Evolutionary conservation across 768 basidiomycete species (phyloP).

Genomic region (Podaxis sp.): DNA sequence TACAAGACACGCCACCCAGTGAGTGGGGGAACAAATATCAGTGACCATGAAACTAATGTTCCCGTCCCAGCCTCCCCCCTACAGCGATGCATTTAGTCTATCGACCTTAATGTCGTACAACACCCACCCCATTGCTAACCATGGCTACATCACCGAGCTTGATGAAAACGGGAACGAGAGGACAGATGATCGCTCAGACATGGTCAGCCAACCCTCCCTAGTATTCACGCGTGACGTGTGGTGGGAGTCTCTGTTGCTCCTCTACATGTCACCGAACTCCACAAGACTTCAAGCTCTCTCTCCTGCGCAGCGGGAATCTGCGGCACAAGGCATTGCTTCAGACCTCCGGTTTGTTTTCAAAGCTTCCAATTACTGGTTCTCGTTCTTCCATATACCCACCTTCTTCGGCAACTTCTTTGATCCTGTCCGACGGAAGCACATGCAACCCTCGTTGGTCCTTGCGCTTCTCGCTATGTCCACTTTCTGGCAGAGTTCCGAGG

Average conservation of each 20-base stretch:
- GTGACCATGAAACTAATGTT: background rate
- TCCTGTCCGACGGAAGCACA: constrained; percentile 45
- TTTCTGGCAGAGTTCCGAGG: constrained; percentile 69
- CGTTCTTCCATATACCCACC: constrained; percentile 68
- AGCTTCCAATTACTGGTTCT: constrained; percentile 67
- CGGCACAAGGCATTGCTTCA: constrained; percentile 41
- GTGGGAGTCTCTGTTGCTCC: constrained; percentile 69
- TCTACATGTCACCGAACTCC: constrained; percentile 45
- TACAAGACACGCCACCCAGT: background rate
- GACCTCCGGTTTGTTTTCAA: constrained; percentile 68
- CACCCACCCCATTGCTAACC: background rate
- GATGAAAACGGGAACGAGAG: constrained; percentile 28
- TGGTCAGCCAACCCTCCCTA: constrained; percentile 58
- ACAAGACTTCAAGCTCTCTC: constrained; percentile 32
- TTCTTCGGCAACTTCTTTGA: constrained; percentile 64
- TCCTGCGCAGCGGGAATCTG: constrained; percentile 42
- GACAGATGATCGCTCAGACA: constrained; percentile 25
- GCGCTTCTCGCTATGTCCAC: constrained; percentile 63
- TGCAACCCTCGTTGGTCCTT: constrained; percentile 69
- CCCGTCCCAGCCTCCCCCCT: constrained; percentile 17
- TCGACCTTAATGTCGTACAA: constrained; percentile 17
- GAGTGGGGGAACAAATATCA: background rate
- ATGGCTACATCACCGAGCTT: constrained; percentile 27
- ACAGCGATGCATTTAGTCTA: constrained; percentile 20
- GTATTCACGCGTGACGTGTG: constrained; percentile 70